Conservation (phyloP, 1,284 basidiomycete genomes). For the Volvariella volvacea region DNA sequence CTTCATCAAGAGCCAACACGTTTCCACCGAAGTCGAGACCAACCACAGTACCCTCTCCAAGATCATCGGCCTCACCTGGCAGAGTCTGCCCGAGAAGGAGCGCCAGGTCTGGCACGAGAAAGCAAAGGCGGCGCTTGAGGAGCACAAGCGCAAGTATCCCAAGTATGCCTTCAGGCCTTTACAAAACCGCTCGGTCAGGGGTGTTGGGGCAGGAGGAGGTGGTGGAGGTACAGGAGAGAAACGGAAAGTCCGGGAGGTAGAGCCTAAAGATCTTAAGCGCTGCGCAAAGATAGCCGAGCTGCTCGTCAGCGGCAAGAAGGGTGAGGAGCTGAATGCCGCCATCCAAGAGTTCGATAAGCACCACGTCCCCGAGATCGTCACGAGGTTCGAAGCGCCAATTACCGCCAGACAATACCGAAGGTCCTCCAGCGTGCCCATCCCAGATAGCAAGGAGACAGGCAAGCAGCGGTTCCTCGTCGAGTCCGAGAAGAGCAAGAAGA, state of each 20-base stretch:
- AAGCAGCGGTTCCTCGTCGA: constrained; percentile 4
- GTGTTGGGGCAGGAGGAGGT: not conserved
- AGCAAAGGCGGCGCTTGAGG: constrained; percentile 57
- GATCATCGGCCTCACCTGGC: constrained; percentile 70
- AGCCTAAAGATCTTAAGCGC: constrained; percentile 62
- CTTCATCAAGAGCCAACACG: constrained; percentile 70
- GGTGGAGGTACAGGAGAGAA: constrained; percentile 35
- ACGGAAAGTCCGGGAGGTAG: constrained; percentile 59
- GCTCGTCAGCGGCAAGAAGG: constrained; percentile 68
- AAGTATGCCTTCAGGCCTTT: constrained; percentile 65
- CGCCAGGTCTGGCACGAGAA: constrained; percentile 65
- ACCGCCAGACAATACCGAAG: constrained; percentile 50
- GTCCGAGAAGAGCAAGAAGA: constrained; percentile 8
- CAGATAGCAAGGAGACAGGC: constrained; percentile 13
- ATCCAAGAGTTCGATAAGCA: constrained; percentile 68
- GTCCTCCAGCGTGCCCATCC: constrained; percentile 22
- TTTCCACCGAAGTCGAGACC: constrained; percentile 71
- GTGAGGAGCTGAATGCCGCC: constrained; percentile 58
- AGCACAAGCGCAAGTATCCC: constrained; percentile 64
- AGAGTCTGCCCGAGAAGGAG: constrained; percentile 60
- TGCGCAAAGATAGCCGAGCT: constrained; percentile 76
- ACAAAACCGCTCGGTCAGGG: constrained; percentile 36
- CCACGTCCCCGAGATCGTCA: constrained; percentile 58
- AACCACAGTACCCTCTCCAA: constrained; percentile 75
- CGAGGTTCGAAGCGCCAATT: constrained; percentile 66